Conservation (phyloP, 768 basidiomycete genomes). For the Wakefieldia striispora region DNA sequence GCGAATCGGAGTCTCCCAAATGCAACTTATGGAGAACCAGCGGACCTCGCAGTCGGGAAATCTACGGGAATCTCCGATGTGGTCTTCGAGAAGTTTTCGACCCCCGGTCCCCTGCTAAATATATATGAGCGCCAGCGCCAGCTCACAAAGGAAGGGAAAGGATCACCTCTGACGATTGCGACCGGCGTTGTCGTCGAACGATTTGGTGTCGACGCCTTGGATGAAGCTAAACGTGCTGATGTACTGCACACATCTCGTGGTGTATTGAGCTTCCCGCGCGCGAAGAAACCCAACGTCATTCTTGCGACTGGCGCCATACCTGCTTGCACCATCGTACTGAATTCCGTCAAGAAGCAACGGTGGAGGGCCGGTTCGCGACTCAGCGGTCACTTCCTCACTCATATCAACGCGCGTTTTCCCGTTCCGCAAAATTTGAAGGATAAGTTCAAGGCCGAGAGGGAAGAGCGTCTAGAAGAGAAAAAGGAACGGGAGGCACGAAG, state of each 20-base stretch:
- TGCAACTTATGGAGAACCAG: background rate
- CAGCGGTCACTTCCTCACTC: constrained; percentile 19
- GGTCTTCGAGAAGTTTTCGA: constrained; percentile 19
- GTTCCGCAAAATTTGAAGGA: background rate
- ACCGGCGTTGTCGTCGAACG: constrained; percentile 8
- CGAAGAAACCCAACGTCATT: constrained; percentile 14
- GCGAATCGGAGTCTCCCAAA: background rate
- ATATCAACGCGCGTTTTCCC: constrained; percentile 11
- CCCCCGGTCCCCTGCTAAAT: constrained; percentile 13
- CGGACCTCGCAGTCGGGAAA: constrained; percentile 13
- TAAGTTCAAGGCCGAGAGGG: background rate
- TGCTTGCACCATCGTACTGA: constrained; percentile 16
- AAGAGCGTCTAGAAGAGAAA: background rate
- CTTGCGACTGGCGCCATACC: constrained; percentile 21
- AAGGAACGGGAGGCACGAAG: no score
- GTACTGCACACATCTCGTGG: constrained; percentile 18
- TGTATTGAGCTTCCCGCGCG: constrained; percentile 7
- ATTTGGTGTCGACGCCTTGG: constrained; percentile 12
- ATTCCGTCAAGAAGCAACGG: constrained; percentile 11
- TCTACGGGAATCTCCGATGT: constrained; percentile 5
- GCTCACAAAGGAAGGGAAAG: constrained; percentile 4
- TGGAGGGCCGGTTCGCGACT: constrained; percentile 15
- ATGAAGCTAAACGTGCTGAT: constrained; percentile 1
- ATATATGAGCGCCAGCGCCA: constrained; percentile 15
- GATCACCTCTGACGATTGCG: constrained; percentile 17